These are phyloP conservation scores for Ochetophila trinervis DNA, from an alignment of 306 rosid species.

Conservation along the genomic window DNA sequence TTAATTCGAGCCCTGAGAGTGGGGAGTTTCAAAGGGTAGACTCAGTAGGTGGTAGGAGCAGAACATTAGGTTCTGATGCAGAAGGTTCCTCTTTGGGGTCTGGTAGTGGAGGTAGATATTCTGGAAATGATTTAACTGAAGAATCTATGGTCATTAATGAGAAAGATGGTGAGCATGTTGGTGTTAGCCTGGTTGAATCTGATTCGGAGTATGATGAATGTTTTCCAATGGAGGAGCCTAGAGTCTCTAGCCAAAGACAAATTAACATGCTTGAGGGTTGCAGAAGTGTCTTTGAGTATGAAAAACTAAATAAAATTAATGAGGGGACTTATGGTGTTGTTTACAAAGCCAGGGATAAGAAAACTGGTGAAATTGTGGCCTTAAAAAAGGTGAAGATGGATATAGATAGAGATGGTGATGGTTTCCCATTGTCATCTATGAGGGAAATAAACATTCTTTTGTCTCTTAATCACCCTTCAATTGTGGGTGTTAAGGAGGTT, in stretches of 20 bases:
- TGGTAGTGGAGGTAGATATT: slow-evolving; percentile 28
- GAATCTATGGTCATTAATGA: slow-evolving; percentile 21
- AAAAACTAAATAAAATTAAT: slow-evolving; percentile 73
- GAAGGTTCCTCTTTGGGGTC: slow-evolving; percentile 22
- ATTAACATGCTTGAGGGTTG: slow-evolving; percentile 72
- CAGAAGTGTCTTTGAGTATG: slow-evolving; percentile 73
- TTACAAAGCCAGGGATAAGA: slow-evolving; percentile 82
- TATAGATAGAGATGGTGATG: slow-evolving; percentile 50
- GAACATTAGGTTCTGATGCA: slow-evolving; percentile 41
- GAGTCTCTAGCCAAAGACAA: slow-evolving; percentile 25
- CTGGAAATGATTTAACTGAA: slow-evolving; percentile 22
- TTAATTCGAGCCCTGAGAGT: slow-evolving; percentile 44
- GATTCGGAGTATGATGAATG: slow-evolving; percentile 36
- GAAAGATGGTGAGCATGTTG: slow-evolving; percentile 18
- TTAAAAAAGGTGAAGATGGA: slow-evolving; percentile 96
- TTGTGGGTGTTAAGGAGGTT: slow-evolving; percentile 89
- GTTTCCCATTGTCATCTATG: slow-evolving; percentile 80
- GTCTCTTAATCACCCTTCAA: slow-evolving; percentile 71
- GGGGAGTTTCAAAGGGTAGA: slow-evolving; percentile 45
- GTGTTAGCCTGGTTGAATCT: slow-evolving; percentile 13
- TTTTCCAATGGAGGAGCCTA: slow-evolving; percentile 19
- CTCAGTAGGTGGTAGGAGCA: slow-evolving; percentile 35
- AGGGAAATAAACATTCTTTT: slow-evolving; percentile 93
- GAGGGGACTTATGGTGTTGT: slow-evolving; percentile 99
- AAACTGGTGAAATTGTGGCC: slow-evolving; percentile 75